Percentiles rank a stretch among this genome's conserved stretches.
Conservation (phyloP, 2,329 filamentous ascomycete species). For the Fusarium transvaalense region DNA sequence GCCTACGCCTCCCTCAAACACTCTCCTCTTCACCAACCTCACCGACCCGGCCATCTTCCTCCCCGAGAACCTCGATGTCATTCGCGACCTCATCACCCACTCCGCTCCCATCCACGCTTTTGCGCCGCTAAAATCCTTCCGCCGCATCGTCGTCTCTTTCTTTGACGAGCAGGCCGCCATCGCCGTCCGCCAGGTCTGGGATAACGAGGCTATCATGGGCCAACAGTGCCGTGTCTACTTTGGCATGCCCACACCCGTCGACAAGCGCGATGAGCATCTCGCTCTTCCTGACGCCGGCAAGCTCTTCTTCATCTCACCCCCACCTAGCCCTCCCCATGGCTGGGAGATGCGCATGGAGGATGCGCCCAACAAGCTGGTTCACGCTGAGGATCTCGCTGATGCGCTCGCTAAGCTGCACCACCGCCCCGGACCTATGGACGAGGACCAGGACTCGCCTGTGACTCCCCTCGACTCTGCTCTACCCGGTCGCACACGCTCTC, state of each 20-base stretch:
- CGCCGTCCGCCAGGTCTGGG: constrained; percentile 77
- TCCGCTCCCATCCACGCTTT: constrained; percentile 82
- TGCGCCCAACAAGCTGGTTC: constrained; percentile 76
- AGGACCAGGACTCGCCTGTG: constrained; percentile 50
- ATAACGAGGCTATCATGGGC: constrained; percentile 80
- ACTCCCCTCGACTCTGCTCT: constrained; percentile 50
- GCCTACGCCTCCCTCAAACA: constrained; percentile 84
- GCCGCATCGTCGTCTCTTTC: constrained; percentile 85
- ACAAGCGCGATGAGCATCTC: constrained; percentile 68
- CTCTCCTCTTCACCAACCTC: constrained; percentile 86
- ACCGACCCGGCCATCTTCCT: constrained; percentile 79
- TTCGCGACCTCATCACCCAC: constrained; percentile 76
- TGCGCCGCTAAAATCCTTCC: constrained; percentile 84
- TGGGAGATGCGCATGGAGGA: constrained; percentile 78
- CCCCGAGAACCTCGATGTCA: constrained; percentile 78
- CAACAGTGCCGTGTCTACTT: constrained; percentile 77
- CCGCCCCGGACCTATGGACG: constrained; percentile 57
- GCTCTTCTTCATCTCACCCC: constrained; percentile 79
- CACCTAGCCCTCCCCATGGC: constrained; percentile 75
- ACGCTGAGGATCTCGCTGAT: constrained; percentile 76
- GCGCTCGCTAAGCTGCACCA: constrained; percentile 73
- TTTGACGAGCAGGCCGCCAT: constrained; percentile 77
- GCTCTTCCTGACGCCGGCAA: constrained; percentile 77
- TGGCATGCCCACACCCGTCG: constrained; percentile 70
- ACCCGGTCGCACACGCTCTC: constrained; percentile 60